A percentile compares a stretch with the other conserved stretches of the same genome.
Evolutionary conservation across 1,284 basidiomycete species (phyloP).

Genomic region (Neolentinus lepideus): DNA sequence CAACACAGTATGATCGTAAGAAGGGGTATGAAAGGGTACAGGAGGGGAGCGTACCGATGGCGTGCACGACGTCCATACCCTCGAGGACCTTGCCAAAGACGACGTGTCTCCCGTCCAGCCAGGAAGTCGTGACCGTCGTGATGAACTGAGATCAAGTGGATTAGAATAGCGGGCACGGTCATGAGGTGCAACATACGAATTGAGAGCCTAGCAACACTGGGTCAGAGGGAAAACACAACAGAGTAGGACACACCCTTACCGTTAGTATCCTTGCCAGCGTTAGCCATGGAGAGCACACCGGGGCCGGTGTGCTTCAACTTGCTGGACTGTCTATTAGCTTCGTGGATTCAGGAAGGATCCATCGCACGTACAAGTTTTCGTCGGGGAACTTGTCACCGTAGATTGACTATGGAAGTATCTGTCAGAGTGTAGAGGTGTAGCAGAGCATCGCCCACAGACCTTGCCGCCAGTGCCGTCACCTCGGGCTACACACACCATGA

Average conservation of each 20-base stretch:
- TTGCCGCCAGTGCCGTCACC: slow-evolving; percentile 60
- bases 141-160: slow-evolving; percentile 54
- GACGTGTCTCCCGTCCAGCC: slow-evolving; percentile 76
- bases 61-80: slow-evolving; percentile 78
- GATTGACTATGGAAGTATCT: slow-evolving; percentile 34
- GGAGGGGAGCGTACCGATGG: slow-evolving; percentile 50
- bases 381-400: slow-evolving; percentile 54
- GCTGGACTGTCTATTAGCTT: slow-evolving; percentile 27
- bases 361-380: slow-evolving; percentile 75
- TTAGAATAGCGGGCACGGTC: slow-evolving; percentile 7
- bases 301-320: slow-evolving; percentile 86
- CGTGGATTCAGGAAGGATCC: background rate
- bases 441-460: slow-evolving; percentile 13
- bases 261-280: slow-evolving; percentile 83
- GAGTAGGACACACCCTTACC: slow-evolving; percentile 33
- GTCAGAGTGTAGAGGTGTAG: background rate
- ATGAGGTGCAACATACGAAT: slow-evolving; percentile 47
- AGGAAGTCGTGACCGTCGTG: slow-evolving; percentile 70
- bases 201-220: slow-evolving; percentile 56
- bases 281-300: slow-evolving; percentile 91
- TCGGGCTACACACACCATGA: slow-evolving; percentile 25
- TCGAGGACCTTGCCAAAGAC: slow-evolving; percentile 90
- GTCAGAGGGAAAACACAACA: slow-evolving; percentile 6
- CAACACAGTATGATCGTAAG: too few species aligned
- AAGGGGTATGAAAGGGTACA: background rate